Evolutionary conservation across 2,329 filamentous ascomycete genomes (phyloP), one percentile per base, ranked within the genome.

Genomic region (Colletotrichum eleusines): DNA sequence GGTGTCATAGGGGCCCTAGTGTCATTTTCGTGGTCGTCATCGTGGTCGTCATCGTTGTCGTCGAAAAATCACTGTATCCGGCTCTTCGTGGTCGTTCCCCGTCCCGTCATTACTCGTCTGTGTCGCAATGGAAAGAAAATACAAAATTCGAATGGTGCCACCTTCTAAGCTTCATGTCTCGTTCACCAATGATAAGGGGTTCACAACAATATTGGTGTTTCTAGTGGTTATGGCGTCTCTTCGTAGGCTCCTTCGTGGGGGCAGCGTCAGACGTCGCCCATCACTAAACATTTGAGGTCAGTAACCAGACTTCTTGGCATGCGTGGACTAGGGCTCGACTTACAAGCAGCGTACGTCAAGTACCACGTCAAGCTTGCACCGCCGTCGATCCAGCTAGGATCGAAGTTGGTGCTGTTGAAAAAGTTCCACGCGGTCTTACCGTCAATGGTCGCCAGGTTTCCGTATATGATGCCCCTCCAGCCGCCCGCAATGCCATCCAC

Each of bases 301-400:
- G 75, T 20, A n/a, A 9, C 12, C 6, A 7, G 6, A 1, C 54
- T 28, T 38, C 23, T 26, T 20, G 44, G 42, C 44, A 44, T 16
- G 9, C 14, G 16, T 18, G 20, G 33, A 18, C n/a, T 4, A n/a
- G 23, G n/a, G 18, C 5, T 14, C 23, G n/a, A 85, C 85, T 89
- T 78, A 90, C 92, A 91, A 74, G 93, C 94, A 75, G 91, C 86
- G 80, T 90, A 94, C 50, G 92, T 91, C 81, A 97, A 81, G 82
- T 95, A 97, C 94, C 94, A 97, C 35, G 93, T 95, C 80, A 90
- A 83, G 76, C 90, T 92, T 2, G 93, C 94, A 20, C 96, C 95
- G 1, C 93, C 94, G 81, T 98, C 94, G 54, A 96, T 81, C 88
- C 89, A 94, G 51, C 81, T 80, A 44, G 87, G 84, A 76, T 94